phyloP scores from a whole-genome alignment of 352 stramenopile genomes.

The Phytophthora cryptogea region DNA sequence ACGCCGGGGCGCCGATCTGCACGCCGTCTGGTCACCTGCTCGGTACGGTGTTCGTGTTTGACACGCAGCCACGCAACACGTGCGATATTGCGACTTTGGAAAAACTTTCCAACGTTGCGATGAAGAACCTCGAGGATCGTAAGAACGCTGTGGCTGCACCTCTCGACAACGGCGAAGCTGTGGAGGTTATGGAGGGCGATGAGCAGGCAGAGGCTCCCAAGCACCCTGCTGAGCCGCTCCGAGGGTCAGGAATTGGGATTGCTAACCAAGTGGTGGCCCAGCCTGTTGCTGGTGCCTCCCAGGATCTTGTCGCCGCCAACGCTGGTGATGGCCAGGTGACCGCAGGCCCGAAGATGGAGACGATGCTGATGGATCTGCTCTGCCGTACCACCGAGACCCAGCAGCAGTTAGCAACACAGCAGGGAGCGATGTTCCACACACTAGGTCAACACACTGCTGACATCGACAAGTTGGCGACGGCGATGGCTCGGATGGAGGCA shows the following conservation, averaged over 20 bases:
- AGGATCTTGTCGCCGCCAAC: conserved; percentile 84
- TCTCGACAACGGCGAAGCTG: conserved; percentile 52
- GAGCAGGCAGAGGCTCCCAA: conserved; percentile 33
- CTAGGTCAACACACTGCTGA: conserved; percentile 89
- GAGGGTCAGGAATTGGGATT: conserved; percentile 73
- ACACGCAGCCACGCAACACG: conserved; percentile 83
- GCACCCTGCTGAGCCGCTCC: conserved; percentile 44
- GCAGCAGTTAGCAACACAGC: conserved; percentile 90
- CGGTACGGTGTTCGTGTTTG: conserved; percentile 88
- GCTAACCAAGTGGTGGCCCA: conserved; percentile 80
- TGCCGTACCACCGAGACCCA: conserved; percentile 89
- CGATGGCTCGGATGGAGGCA: conserved; percentile 89
- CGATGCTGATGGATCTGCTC: conserved; percentile 90
- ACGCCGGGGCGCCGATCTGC: conserved; percentile 81
- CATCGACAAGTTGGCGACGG: conserved; percentile 86
- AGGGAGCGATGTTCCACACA: conserved; percentile 91
- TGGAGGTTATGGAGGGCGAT: conserved; percentile 37
- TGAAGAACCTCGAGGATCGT: conserved; percentile 91
- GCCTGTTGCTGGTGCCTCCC: conserved; percentile 52
- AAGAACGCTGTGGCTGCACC: conserved; percentile 83
- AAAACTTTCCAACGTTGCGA: conserved; percentile 88
- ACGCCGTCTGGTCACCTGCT: conserved; percentile 82
- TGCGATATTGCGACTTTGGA: conserved; percentile 88
- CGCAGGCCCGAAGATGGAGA: conserved; percentile 88
- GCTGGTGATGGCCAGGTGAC: conserved; percentile 85